Percentiles rank a stretch among this genome's conserved stretches.
These are phyloP conservation scores for Malus hybrid DNA, from an alignment of 331 rosid genomes.

Conservation along the genomic window DNA sequence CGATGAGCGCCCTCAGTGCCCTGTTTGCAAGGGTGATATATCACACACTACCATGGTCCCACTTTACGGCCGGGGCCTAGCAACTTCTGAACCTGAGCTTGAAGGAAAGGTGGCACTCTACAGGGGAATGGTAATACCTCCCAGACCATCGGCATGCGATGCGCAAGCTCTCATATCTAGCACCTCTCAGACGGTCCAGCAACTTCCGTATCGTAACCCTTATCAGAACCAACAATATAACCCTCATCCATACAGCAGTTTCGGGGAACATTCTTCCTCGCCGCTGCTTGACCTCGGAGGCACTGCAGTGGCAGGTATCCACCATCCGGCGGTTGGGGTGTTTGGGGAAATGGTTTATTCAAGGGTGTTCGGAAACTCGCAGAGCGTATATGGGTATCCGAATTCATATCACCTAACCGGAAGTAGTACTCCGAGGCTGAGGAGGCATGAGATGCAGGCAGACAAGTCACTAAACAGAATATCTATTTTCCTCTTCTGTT, in stretches of 20 bases:
- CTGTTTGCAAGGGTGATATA: conserved; percentile 82
- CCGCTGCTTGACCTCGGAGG: conserved; percentile 39
- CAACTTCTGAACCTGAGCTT: conserved; percentile 14
- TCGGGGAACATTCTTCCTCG: conserved; percentile 40
- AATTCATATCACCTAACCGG: conserved; percentile 47
- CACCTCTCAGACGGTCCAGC: conserved; percentile 41
- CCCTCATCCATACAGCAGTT: conserved; percentile 19
- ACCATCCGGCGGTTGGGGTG: conserved; percentile 58
- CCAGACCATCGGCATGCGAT: conserved; percentile 67
- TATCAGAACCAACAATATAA: conserved; percentile 46
- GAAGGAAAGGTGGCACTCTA: conserved; percentile 27
- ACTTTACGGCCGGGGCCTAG: conserved; percentile 64
- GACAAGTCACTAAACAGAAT: conserved; percentile 74
- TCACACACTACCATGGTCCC: conserved; percentile 78
- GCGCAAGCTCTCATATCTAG: conserved; percentile 31
- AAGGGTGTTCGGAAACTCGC: conserved; percentile 59
- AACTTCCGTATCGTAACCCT: conserved; percentile 66
- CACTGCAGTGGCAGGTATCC: conserved; percentile 31
- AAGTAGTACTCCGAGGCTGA: conserved; percentile 47
- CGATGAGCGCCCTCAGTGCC: conserved; percentile 81
- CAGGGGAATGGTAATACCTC: conserved; percentile 44
- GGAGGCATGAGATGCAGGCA: conserved; percentile 82
- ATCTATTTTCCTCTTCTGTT: conserved; percentile 75
- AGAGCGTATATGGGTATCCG: conserved; percentile 39
- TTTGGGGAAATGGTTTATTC: conserved; percentile 72